Conservation (phyloP, 2,329 filamentous ascomycete species). For the Diplocarpon mali region DNA sequence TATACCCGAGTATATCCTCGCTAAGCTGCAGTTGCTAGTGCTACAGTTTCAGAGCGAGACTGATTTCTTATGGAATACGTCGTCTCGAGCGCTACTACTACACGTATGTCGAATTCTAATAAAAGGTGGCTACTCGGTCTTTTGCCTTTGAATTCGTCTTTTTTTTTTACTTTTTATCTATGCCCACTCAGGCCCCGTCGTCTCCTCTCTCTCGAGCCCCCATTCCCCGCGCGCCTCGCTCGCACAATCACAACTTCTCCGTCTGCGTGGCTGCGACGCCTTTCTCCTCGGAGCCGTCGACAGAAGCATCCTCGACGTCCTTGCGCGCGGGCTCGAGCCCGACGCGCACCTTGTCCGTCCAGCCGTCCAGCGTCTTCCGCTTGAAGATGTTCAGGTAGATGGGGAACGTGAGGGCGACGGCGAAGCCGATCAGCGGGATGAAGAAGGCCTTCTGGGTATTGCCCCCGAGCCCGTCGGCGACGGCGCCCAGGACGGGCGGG, state of each 20-base stretch:
- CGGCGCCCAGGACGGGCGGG: slow-evolving; percentile 18
- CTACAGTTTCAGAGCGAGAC: no score
- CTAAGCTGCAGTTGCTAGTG: no score
- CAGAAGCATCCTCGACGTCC: slow-evolving; percentile 13
- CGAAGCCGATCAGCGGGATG: slow-evolving; percentile 20
- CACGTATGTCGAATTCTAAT: no score
- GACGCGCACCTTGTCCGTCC: slow-evolving; percentile 21
- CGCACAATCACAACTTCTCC: slow-evolving; percentile 17
- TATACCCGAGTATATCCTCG: no score
- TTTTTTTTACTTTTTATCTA: no score
- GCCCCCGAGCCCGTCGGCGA: slow-evolving; percentile 15
- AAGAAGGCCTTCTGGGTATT: slow-evolving; percentile 20
- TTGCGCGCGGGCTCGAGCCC: slow-evolving; percentile 16
- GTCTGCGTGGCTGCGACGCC: slow-evolving; percentile 9
- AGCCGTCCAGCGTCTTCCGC: slow-evolving; percentile 19
- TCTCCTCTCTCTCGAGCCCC: no score
- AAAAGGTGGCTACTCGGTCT: no score
- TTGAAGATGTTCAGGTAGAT: slow-evolving; percentile 21
- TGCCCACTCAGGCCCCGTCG: no score
- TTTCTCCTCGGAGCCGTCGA: not conserved
- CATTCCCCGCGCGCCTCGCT: no score
- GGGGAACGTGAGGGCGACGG: slow-evolving; percentile 16
- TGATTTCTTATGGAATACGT: no score
- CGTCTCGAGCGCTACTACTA: no score
- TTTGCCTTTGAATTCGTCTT: no score